Percentiles rank a stretch among this genome's conserved stretches.
These are phyloP conservation scores for Pyricularia pennisetigena DNA, from an alignment of 2,329 filamentous ascomycete genomes.

Conservation along the genomic window DNA sequence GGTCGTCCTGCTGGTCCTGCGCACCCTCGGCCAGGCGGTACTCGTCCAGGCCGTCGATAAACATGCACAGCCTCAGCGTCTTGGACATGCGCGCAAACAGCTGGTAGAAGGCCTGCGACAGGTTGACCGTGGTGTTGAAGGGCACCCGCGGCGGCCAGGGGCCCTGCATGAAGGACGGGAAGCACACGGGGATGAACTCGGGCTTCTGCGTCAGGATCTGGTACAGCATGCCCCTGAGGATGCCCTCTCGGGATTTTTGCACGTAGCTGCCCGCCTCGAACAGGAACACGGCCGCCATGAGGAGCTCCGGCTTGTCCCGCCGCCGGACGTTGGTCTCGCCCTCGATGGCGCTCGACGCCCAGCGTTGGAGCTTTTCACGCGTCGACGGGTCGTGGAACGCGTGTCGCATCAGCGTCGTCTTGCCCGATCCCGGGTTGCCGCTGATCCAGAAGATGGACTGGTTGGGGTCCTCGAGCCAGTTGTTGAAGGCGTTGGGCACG, in stretches of 20 bases:
- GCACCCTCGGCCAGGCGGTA: background rate
- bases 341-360: background rate
- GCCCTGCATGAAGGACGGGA: background rate
- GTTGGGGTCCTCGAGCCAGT: conserved; percentile 8
- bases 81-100: background rate
- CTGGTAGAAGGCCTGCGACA: background rate
- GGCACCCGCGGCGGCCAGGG: background rate
- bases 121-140: background rate
- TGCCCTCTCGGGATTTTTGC: background rate
- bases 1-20: background rate
- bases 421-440: conserved; percentile 24
- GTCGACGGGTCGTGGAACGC: background rate
- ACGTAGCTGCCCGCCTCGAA: background rate
- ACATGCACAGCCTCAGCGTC: background rate
- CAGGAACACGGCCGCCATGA: background rate
- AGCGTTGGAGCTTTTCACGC: background rate
- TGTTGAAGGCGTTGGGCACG: background rate
- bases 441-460: conserved; percentile 21
- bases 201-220: background rate
- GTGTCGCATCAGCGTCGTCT: conserved; percentile 7
- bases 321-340: background rate
- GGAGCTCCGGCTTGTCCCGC: background rate
- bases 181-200: background rate
- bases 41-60: background rate
- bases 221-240: background rate